These are phyloP conservation scores for Phytophthora pluvialis DNA, from an alignment of 352 stramenopile species.

Conservation along the genomic window DNA sequence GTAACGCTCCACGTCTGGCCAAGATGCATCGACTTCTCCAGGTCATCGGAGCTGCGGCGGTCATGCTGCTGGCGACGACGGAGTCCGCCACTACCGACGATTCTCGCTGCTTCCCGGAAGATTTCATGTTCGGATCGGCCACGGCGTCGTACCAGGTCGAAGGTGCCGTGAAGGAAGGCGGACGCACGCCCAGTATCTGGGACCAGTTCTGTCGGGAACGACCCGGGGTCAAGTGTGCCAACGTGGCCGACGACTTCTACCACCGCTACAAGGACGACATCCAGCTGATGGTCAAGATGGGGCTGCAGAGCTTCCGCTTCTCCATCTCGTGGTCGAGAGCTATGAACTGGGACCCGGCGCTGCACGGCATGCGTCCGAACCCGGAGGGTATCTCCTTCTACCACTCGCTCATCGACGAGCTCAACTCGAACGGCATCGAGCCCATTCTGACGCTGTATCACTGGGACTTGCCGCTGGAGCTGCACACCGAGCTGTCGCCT, in stretches of 20 bases:
- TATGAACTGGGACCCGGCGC: constrained; percentile 72
- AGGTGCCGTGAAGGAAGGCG: constrained; percentile 76
- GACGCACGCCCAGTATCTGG: constrained; percentile 89
- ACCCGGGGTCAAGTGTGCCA: constrained; percentile 74
- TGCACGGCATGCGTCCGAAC: constrained; percentile 72
- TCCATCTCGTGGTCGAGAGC: constrained; percentile 93
- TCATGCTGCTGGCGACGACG: constrained; percentile 20
- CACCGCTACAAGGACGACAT: constrained; percentile 92
- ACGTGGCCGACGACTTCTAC: constrained; percentile 94
- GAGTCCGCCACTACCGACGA: constrained; percentile 19
- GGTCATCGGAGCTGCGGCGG: constrained; percentile 20
- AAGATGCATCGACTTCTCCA: constrained; percentile 8
- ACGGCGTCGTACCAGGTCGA: constrained; percentile 94
- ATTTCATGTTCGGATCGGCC: constrained; percentile 88
- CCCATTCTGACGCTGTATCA: constrained; percentile 94
- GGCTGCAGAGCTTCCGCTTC: constrained; percentile 94
- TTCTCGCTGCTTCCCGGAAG: constrained; percentile 43
- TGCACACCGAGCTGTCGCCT: constrained; percentile 73
- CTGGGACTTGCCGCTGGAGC: constrained; percentile 89
- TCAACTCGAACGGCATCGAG: constrained; percentile 77
- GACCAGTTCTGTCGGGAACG: constrained; percentile 84
- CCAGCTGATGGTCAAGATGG: constrained; percentile 89
- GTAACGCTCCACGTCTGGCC: neutral
- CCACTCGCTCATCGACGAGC: constrained; percentile 88
- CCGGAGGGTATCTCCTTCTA: constrained; percentile 91